Evolutionary conservation across 2,329 filamentous ascomycete genomes (phyloP).

Genomic region (Remersonia thermophila): DNA sequence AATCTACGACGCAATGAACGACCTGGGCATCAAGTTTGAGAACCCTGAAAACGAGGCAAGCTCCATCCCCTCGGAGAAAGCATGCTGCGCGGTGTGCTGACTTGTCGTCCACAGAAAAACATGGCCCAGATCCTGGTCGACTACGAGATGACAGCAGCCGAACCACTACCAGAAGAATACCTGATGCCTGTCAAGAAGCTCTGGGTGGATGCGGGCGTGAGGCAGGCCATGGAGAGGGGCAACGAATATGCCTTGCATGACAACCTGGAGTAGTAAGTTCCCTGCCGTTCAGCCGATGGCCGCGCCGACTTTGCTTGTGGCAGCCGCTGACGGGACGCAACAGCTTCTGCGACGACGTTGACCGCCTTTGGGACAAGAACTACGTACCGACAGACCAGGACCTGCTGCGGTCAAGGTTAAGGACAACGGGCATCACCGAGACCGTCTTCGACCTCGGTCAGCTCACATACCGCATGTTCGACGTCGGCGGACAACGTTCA

Average conservation of each 20-base stretch:
- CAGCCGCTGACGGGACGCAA: constrained; percentile 23
- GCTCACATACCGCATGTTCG: constrained; percentile 93
- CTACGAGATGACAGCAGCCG: constrained; percentile 70
- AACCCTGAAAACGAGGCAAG: constrained; percentile 67
- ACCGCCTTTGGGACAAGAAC: constrained; percentile 60
- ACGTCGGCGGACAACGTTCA: constrained; percentile 82
- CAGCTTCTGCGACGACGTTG: constrained; percentile 68
- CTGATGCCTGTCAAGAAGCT: constrained; percentile 69
- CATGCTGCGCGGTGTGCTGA: constrained; percentile 1
- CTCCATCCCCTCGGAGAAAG: neutral
- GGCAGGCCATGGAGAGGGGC: constrained; percentile 77
- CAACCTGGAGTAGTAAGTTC: constrained; percentile 71
- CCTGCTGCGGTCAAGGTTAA: constrained; percentile 75
- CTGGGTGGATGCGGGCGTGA: constrained; percentile 76
- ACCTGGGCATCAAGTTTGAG: constrained; percentile 69
- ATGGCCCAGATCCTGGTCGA: constrained; percentile 68
- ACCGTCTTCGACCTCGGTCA: constrained; percentile 86
- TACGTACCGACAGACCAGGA: constrained; percentile 92
- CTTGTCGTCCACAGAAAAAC: constrained; percentile 45
- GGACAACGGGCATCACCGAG: constrained; percentile 92
- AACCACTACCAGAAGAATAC: constrained; percentile 67
- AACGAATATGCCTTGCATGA: constrained; percentile 96
- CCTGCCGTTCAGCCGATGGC: no score
- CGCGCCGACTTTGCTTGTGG: no score
- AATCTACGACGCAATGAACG: constrained; percentile 81